These are phyloP conservation scores for Coprinopsis sp. DNA, from an alignment of 768 basidiomycete species.

Conservation along the genomic window DNA sequence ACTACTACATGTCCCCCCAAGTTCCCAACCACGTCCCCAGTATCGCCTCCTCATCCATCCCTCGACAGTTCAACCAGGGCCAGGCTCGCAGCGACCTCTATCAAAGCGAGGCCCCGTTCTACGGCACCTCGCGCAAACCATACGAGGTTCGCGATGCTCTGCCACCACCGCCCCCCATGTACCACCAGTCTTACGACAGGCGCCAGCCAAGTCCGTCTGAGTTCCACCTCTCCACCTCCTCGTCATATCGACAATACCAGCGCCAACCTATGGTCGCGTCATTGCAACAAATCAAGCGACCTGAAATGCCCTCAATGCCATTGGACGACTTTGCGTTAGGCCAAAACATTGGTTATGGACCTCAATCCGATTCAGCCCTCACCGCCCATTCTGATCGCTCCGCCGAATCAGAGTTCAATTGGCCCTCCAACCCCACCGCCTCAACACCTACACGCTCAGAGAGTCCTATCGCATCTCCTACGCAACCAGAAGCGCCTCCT, in stretches of 20 bases:
- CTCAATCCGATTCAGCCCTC: background rate
- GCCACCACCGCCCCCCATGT: constrained; percentile 1
- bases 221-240: constrained; percentile 1
- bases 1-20: constrained; percentile 7
- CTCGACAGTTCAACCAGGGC: constrained; percentile 3
- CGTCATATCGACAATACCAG: constrained; percentile 6
- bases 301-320: constrained; percentile 2
- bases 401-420: constrained; percentile 19
- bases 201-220: constrained; percentile 7
- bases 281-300: constrained; percentile 10
- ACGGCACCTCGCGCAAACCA: background rate
- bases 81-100: background rate
- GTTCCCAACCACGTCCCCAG: background rate
- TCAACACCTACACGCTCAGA: background rate
- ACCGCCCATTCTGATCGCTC: constrained; percentile 17
- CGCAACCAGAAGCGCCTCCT: background rate
- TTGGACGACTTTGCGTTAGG: constrained; percentile 5
- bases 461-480: background rate
- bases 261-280: background rate
- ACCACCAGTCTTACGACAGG: constrained; percentile 13
- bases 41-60: background rate
- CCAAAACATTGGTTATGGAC: background rate
- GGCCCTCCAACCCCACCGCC: constrained; percentile 12
- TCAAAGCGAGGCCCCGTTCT: background rate
- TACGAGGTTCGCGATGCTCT: constrained; percentile 6